These are phyloP conservation scores for Aspergillus clavatus DNA, from an alignment of 2,329 filamentous ascomycete genomes.

Conservation along the genomic window DNA sequence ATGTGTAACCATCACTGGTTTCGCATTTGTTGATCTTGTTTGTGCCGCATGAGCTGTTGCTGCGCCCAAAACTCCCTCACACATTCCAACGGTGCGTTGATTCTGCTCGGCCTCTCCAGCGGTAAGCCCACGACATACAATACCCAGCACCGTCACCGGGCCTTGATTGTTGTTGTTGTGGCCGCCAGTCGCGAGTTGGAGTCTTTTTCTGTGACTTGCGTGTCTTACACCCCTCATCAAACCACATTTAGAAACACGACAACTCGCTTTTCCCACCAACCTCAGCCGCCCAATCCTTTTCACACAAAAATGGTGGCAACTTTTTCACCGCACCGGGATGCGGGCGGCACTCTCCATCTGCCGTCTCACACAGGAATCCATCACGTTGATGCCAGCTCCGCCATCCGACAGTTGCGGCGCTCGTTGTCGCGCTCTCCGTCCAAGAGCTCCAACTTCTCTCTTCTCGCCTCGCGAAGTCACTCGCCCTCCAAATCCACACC, in stretches of 20 bases:
- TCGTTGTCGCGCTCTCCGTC: slow-evolving; percentile 93
- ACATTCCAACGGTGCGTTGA: slow-evolving; percentile 28
- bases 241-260: no score
- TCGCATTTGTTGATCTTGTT: slow-evolving; percentile 8
- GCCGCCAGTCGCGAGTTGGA: slow-evolving; percentile 6
- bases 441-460: slow-evolving; percentile 65
- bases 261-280: no score
- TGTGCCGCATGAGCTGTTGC: slow-evolving; percentile 16
- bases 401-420: slow-evolving; percentile 75
- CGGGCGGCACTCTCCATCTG: slow-evolving; percentile 75
- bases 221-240: no score
- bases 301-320: slow-evolving; percentile 43
- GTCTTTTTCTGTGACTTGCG: neutral
- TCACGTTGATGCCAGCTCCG: slow-evolving; percentile 75
- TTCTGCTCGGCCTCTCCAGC: slow-evolving; percentile 9
- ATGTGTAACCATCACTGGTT: slow-evolving; percentile 20
- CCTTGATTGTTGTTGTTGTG: slow-evolving; percentile 9
- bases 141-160: slow-evolving; percentile 14
- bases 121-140: slow-evolving; percentile 10
- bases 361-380: slow-evolving; percentile 80
- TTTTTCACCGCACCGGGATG: slow-evolving; percentile 47
- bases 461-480: slow-evolving; percentile 50
- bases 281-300: no score
- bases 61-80: slow-evolving; percentile 17
- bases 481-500: slow-evolving; percentile 49